A percentile compares a stretch with the other conserved stretches of the same genome.
These are phyloP conservation scores for Mortierella sp. DNA, from an alignment of 371 early-diverging fungal genomes.

Conservation along the genomic window DNA sequence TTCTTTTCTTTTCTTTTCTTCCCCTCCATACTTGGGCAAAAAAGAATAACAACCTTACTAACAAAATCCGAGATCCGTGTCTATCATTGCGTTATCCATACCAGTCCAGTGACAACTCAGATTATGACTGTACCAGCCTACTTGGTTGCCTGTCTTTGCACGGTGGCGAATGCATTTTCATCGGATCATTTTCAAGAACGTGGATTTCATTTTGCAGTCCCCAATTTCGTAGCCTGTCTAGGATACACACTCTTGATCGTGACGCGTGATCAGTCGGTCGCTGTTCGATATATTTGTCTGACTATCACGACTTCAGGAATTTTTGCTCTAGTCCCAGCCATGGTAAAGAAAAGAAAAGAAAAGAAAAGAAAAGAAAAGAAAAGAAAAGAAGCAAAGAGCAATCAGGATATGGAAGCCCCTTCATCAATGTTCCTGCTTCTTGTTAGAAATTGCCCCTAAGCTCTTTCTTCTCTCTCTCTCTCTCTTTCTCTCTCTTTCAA, in stretches of 20 bases:
- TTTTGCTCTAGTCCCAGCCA: slow-evolving; percentile 61
- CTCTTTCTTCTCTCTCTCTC: not conserved
- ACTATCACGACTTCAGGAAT: slow-evolving; percentile 59
- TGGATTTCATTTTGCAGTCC: slow-evolving; percentile 34
- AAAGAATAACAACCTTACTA: no score
- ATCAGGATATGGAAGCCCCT: no score
- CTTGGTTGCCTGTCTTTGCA: slow-evolving; percentile 42
- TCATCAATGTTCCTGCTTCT: not conserved
- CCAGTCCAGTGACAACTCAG: slow-evolving; percentile 59
- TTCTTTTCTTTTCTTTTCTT: no score
- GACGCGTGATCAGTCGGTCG: slow-evolving; percentile 10
- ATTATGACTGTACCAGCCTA: slow-evolving; percentile 58
- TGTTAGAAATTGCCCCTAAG: not conserved
- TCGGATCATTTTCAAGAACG: slow-evolving; percentile 52
- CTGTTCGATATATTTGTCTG: slow-evolving; percentile 57
- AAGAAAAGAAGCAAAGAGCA: no score
- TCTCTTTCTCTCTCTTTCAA: not conserved
- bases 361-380: no score
- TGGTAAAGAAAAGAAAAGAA: slow-evolving; percentile 45
- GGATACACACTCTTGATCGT: slow-evolving; percentile 35
- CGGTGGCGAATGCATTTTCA: slow-evolving; percentile 36
- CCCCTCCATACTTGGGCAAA: no score
- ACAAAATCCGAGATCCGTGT: no score
- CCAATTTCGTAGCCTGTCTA: slow-evolving; percentile 7
- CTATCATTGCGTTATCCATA: no score